phyloP scores from a whole-genome alignment of 768 basidiomycete genomes.

The Dendrothele bispora region DNA sequence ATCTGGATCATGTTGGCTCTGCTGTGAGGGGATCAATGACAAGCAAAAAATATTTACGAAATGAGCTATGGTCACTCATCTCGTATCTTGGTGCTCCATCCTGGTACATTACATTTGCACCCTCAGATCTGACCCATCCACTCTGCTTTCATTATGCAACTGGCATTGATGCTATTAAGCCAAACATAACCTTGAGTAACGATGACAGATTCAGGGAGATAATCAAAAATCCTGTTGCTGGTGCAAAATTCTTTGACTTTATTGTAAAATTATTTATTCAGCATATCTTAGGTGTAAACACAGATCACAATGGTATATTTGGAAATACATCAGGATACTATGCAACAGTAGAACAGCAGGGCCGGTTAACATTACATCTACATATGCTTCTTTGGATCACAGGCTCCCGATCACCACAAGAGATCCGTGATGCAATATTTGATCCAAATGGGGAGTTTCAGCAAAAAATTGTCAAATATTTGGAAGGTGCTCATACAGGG shows the following conservation, averaged over 20 bases:
- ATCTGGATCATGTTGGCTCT: conserved; percentile 36
- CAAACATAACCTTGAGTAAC: no score
- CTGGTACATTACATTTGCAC: conserved; percentile 36
- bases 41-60: conserved; percentile 25
- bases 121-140: no score
- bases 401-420: conserved; percentile 23
- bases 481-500: conserved; percentile 31
- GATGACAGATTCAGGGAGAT: no score
- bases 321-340: no score
- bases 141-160: no score
- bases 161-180: no score
- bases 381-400: conserved; percentile 37
- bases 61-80: conserved; percentile 32
- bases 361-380: conserved; percentile 33
- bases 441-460: conserved; percentile 23
- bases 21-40: no score
- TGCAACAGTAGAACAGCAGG: conserved; percentile 41
- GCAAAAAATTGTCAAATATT: conserved; percentile 24
- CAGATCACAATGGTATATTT: no score
- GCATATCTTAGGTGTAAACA: no score
- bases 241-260: no score
- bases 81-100: conserved; percentile 19
- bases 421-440: conserved; percentile 26
- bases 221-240: no score
- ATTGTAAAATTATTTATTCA: no score